Conservation (phyloP, 768 basidiomycete species). For the Tylopilus rubrobrunneus region DNA sequence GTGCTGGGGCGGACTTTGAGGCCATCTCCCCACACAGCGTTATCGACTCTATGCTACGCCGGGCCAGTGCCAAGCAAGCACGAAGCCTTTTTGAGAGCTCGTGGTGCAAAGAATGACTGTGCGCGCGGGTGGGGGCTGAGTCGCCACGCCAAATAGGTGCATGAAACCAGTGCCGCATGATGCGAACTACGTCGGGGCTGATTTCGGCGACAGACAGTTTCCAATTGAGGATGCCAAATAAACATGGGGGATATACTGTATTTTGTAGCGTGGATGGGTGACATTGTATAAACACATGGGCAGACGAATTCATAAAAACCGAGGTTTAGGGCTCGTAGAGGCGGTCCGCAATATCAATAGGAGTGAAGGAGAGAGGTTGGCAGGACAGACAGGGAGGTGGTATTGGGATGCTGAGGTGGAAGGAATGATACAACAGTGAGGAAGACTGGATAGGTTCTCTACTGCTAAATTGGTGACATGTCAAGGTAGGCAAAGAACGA, state of each 20-base stretch:
- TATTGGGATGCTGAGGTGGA: background rate
- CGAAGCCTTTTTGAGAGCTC: background rate
- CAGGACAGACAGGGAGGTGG: background rate
- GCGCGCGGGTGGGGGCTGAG: background rate
- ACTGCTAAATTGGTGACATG: background rate
- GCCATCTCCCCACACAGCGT: background rate
- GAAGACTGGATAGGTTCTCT: background rate
- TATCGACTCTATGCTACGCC: background rate
- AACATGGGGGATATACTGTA: slow-evolving; percentile 7
- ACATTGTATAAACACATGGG: background rate
- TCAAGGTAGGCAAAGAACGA: background rate
- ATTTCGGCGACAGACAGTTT: background rate
- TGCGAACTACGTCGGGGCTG: no score
- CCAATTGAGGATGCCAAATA: background rate
- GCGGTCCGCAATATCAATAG: background rate
- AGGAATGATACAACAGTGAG: slow-evolving; percentile 11
- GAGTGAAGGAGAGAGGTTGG: background rate
- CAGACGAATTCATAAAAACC: slow-evolving; percentile 1
- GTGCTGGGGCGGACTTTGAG: no score
- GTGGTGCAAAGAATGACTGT: background rate
- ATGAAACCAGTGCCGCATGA: no score
- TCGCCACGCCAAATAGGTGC: background rate
- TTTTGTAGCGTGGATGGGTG: background rate
- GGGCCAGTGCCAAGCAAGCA: background rate
- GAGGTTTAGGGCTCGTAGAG: background rate